These are phyloP conservation scores for Pyrenula aspistea DNA, from an alignment of 495 filamentous ascomycete genomes.

Conservation along the genomic window DNA sequence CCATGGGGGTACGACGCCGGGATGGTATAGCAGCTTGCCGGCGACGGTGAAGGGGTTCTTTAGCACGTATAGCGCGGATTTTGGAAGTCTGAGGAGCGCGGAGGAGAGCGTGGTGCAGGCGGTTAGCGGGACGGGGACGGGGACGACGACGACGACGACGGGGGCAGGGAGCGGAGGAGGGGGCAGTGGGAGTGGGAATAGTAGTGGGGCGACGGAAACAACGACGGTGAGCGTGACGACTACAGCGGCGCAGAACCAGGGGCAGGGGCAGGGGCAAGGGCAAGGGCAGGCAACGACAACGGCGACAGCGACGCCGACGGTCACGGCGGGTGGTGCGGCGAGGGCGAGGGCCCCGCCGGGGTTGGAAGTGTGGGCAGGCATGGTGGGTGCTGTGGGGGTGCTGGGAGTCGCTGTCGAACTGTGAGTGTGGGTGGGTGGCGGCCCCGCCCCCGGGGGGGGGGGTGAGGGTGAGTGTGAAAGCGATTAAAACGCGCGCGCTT, in stretches of 20 bases:
- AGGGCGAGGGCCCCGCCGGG: not conserved
- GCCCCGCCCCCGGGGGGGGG: too few species aligned
- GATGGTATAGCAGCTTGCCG: conserved; percentile 17
- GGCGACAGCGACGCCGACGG: too few species aligned
- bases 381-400: not conserved
- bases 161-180: not conserved
- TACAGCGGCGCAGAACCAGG: not conserved
- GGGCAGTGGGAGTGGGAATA: not conserved
- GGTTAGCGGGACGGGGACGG: conserved; percentile 18
- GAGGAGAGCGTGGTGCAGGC: conserved; percentile 1
- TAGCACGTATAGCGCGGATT: conserved; percentile 12
- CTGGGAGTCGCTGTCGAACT: not conserved
- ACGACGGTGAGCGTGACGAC: not conserved
- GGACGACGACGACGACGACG: conserved; percentile 7
- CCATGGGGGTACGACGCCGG: conserved; percentile 7
- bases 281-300: too few species aligned
- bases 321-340: not conserved
- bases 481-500: too few species aligned
- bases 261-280: too few species aligned
- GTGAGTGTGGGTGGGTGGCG: too few species aligned
- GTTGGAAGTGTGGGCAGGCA: not conserved
- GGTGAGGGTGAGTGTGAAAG: too few species aligned
- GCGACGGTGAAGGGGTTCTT: conserved; percentile 13
- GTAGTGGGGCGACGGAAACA: not conserved
- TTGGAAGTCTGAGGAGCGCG: conserved; percentile 8